Evolutionary conservation across 179 eudicot genomes (phyloP).

Genomic region (Actinidia arguta): DNA sequence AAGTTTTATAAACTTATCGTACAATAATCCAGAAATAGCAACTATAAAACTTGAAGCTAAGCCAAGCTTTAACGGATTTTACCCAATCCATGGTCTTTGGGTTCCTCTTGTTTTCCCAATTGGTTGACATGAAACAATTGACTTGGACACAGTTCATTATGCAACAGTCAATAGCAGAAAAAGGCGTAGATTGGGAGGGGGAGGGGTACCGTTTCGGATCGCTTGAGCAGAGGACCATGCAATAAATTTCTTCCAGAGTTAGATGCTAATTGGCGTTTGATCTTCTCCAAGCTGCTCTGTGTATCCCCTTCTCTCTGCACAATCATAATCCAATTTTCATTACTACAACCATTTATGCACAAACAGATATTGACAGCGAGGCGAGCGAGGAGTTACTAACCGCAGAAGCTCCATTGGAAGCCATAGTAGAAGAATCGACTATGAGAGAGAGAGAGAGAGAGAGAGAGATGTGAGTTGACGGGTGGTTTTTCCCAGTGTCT

Average conservation of each 20-base stretch:
- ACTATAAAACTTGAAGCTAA: neutral
- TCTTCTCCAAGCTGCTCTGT: slow-evolving; percentile 76
- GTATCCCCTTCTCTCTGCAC: slow-evolving; percentile 68
- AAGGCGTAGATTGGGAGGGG: neutral
- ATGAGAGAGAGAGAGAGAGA: neutral
- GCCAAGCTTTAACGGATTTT: neutral
- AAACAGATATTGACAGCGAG: neutral
- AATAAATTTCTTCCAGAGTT: slow-evolving; percentile 79
- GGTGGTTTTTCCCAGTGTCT: too few relatives aligned
- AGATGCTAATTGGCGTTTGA: slow-evolving; percentile 89
- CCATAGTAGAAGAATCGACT: slow-evolving; percentile 34
- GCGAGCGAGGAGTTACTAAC: slow-evolving; percentile 25
- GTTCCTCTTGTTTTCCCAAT: neutral
- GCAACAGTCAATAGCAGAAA: neutral
- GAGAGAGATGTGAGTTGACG: too few relatives aligned
- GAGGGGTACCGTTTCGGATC: slow-evolving; percentile 90
- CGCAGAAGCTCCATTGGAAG: slow-evolving; percentile 61
- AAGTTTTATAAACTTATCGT: too few relatives aligned
- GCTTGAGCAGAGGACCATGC: slow-evolving; percentile 94
- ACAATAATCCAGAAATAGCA: too few relatives aligned
- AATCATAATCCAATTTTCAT: slow-evolving; percentile 1
- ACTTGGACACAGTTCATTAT: neutral
- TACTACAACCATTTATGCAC: neutral
- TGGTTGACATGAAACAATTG: neutral
- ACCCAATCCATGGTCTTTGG: neutral